Evolutionary conservation across 768 basidiomycete genomes (phyloP).

Genomic region (Boletus sp.): DNA sequence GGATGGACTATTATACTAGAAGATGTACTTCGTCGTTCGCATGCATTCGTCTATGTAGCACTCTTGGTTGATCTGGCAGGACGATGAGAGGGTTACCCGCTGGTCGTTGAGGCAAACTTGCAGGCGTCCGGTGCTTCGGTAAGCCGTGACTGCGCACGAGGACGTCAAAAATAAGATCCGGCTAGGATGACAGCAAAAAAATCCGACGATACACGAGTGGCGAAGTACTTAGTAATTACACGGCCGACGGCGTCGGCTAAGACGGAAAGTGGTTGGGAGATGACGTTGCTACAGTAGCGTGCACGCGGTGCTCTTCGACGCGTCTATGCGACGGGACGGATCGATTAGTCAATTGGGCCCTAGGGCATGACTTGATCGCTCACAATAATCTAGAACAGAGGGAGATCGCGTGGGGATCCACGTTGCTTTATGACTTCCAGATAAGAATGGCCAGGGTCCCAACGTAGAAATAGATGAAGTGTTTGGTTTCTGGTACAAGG

Average conservation of each 20-base stretch:
- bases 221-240: constrained; percentile 26
- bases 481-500: constrained; percentile 76
- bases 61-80: neutral
- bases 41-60: constrained; percentile 16
- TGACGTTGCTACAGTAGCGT: constrained; percentile 23
- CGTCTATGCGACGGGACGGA: constrained; percentile 7
- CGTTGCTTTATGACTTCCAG: constrained; percentile 75
- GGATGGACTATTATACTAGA: constrained; percentile 6
- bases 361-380: neutral
- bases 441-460: constrained; percentile 89
- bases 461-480: constrained; percentile 99
- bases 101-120: neutral
- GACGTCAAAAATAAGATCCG: neutral
- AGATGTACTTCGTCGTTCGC: constrained; percentile 13
- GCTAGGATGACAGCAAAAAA: constrained; percentile 5
- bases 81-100: too few relatives aligned
- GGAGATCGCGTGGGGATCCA: constrained; percentile 4
- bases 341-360: neutral
- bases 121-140: neutral
- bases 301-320: constrained; percentile 17
- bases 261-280: constrained; percentile 17
- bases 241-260: constrained; percentile 12
- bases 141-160: neutral
- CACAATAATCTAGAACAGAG: constrained; percentile 25
- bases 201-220: constrained; percentile 17